Base-by-base conservation (phyloP, 441 rosid genomes). In the Manihot esculenta region DNA sequence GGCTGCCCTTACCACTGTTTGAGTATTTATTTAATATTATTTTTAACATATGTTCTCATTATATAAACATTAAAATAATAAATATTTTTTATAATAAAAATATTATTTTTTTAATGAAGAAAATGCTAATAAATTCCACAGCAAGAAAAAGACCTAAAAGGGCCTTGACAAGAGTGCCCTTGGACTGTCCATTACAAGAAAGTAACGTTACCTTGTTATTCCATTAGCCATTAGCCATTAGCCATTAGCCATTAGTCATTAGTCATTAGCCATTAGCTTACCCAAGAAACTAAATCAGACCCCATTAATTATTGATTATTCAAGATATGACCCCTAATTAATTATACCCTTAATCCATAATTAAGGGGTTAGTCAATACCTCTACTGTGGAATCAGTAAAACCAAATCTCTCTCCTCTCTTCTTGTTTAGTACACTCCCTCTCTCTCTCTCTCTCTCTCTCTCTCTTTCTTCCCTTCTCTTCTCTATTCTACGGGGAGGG, bases 61-160 rank as follows among this genome's bases (percentile, higher is more conserved):
- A 30, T 30, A 30, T 30, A 30, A 1, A 30, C 3, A 21, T 42
- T 18, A 10, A 23, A 47, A 26, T 26, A 0, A 33, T 14, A 41
- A 41, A 21, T 44, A 50, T 20, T 27, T 3, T 33, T 44, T 57
- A 30, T 1, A 3, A 35, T 49, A 23, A 41, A 7, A 42, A 42
- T 2, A 42, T 27, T 38, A 68, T n/a, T n/a, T n/a, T n/a, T n/a
- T n/a, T n/a, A n/a, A n/a, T n/a, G n/a, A n/a, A n/a, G n/a, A n/a
- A n/a, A n/a, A n/a, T n/a, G n/a, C n/a, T n/a, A n/a, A n/a, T n/a
- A n/a, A n/a, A n/a, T n/a, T n/a, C n/a, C n/a, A n/a, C 0, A 38
- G 77, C 7, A 50, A 66, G 82, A 85, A 76, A 79, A 76, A 67
- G 84, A 80, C 83, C 70, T 41, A 15, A 24, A 3, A 35, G 41